Evolutionary conservation across 352 stramenopile genomes (phyloP).

Genomic region (Globisporangium solare): DNA sequence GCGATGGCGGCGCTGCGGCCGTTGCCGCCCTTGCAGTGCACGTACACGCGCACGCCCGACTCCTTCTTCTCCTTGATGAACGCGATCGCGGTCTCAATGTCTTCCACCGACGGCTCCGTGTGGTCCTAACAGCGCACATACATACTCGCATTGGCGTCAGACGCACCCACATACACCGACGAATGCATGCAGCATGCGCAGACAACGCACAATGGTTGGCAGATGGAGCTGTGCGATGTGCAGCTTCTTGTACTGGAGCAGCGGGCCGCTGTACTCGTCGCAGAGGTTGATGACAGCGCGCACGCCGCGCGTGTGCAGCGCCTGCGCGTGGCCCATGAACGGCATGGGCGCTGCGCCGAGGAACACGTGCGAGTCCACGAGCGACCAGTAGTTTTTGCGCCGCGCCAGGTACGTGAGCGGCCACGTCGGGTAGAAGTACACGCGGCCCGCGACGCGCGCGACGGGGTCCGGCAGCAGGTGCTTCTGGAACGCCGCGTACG

Average conservation of each 20-base stretch:
- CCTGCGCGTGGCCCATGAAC: conserved; percentile 83
- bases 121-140: conserved; percentile 50
- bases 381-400: conserved; percentile 87
- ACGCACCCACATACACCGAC: too few relatives aligned
- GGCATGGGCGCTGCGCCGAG: conserved; percentile 90
- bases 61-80: conserved; percentile 89
- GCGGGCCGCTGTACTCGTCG: conserved; percentile 92
- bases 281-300: conserved; percentile 94
- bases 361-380: conserved; percentile 90
- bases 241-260: conserved; percentile 80
- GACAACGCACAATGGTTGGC: conserved; percentile 87
- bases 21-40: conserved; percentile 95
- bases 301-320: conserved; percentile 74
- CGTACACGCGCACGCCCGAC: conserved; percentile 89
- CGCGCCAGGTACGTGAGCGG: conserved; percentile 88
- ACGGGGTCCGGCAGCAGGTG: conserved; percentile 80
- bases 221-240: conserved; percentile 89
- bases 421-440: conserved; percentile 92
- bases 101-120: conserved; percentile 65
- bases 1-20: conserved; percentile 90
- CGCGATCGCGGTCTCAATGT: conserved; percentile 67
- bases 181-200: too few relatives aligned
- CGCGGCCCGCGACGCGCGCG: conserved; percentile 67
- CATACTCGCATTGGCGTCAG: neutral
- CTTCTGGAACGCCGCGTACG: conserved; percentile 89